These are phyloP conservation scores for Gracilaria gracilis DNA, from an alignment of 23 red algal species.

Conservation along the genomic window DNA sequence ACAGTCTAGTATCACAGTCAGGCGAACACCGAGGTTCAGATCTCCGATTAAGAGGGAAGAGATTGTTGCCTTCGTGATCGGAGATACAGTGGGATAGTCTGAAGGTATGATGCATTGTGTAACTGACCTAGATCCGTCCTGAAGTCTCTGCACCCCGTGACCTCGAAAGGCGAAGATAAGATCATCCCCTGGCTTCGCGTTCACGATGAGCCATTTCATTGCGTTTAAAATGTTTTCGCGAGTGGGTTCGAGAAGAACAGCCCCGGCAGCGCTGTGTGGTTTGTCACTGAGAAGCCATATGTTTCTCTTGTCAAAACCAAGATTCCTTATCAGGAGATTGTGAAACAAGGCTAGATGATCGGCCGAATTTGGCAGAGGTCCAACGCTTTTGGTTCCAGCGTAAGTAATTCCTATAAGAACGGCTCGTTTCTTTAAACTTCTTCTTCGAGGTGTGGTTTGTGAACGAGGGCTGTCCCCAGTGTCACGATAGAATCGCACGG, in stretches of 20 bases:
- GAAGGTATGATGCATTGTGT: constrained; percentile 49
- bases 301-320: constrained; percentile 42
- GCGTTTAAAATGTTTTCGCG: constrained; percentile 42
- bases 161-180: constrained; percentile 60
- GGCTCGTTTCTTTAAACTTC: background rate
- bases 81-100: constrained; percentile 37
- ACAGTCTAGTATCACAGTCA: constrained; percentile 54
- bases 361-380: constrained; percentile 4
- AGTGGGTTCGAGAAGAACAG: constrained; percentile 35
- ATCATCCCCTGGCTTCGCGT: constrained; percentile 22
- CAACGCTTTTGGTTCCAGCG: constrained; percentile 10
- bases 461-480: background rate
- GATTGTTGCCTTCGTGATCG: constrained; percentile 9
- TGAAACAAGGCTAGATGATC: constrained; percentile 34
- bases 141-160: background rate
- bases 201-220: constrained; percentile 49
- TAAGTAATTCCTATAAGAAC: constrained; percentile 29
- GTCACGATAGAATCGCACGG: too few relatives aligned
- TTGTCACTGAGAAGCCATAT: constrained; percentile 55
- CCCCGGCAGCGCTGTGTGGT: constrained; percentile 34
- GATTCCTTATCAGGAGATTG: constrained; percentile 35
- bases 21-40: constrained; percentile 28
- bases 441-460: background rate
- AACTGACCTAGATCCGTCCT: background rate
- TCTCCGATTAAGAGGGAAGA: background rate